Evolutionary conservation across 345 rosid genomes (phyloP), one percentile per base, ranked within the genome.

Genomic region (Hibiscus syriacus): DNA sequence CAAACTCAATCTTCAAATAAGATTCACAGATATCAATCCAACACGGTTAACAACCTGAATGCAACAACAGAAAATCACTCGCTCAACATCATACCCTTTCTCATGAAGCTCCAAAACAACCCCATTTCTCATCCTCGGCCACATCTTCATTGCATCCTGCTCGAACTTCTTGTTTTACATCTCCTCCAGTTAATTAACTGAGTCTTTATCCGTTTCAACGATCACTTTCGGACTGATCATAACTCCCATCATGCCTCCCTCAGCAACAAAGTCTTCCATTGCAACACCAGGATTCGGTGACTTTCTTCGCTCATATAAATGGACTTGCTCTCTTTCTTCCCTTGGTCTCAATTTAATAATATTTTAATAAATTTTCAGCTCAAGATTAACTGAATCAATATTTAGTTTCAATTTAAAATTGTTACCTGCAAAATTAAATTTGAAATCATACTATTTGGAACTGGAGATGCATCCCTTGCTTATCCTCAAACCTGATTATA

Each of bases 211-310:
- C 0, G 82, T 69, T 55, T 89, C 95, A 48, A 78, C 55, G 22
- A 66, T 45, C 72, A 95, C 96, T 80, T 91, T 94, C 0, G 90
- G 95, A 1, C 92, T 87, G 38, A 91, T 86, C 0, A 83, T 63
- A 0, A 89, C 86, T 12, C 99, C 99, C 1, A 86, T 82, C 96
- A 85, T 86, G 34, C 91, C 91, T 19, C 94, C 97, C 67, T 84
- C 80, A 2, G 87, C 85, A 50, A 94, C 58, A 53, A 94, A 86
- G 83, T 94, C 99, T 20, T 91, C 96, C 96, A 89, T 91, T 4
- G 96, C 67, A 60, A 89, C 97, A n/a, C 96, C 96, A 0, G 99
- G 97, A 79, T 91, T 89, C 3, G 97, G 97, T 68, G 80, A 91
- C 70, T 87, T 81, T 16, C 80, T 77, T 55, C 95, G 81, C 75